Base-by-base conservation (phyloP, 768 basidiomycete species). In the Termitomyces sp. region DNA sequence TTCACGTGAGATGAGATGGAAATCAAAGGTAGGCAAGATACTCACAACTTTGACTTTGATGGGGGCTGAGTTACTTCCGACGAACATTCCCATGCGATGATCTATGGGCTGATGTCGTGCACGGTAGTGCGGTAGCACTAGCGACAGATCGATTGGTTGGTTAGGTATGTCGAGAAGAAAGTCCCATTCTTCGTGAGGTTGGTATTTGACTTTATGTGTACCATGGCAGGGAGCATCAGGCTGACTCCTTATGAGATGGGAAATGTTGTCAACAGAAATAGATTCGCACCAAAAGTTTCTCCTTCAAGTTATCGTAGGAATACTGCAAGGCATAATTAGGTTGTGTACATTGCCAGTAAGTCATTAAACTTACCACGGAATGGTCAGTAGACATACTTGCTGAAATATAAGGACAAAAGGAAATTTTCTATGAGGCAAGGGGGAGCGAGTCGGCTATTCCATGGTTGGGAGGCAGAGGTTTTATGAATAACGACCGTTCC, bases 101-200 rank as follows among this genome's bases (percentile, higher is more conserved):
- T 85, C 81, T 30, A 87, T 69, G 0, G 90, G 89, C 65, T 91
- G 88, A 62, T 83, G 75, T 37, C 83, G 82, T 12, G 90, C 89
- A 42, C 90, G 88, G 66, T 90, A 90, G 66, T 91, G 90, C 1
- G 90, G 90, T 46, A 92, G 76, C 24, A 83, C 80, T 48, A 92
- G 81, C 24, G 86, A 83, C 53, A 88, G 66, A 65, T 91, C 87
- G 57, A 90, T 74, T 12, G 84, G 72, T 34, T 74, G 69, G 56
- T 76, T 71, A 12, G 79, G 76, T 16, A 78, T 76, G 60, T 88
- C 81, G 62, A 88, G 74, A 49, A 78, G 67, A 65, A 85, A 42
- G 20, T 42, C 82, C 49, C 86, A 89, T 58, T 83, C 79, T 16
- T 82, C 78, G 40, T 80, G 74, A 27, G 78, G 75, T 26, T 77